Conservation (phyloP, 768 basidiomycete genomes). For the Calocera viscosa region DNA sequence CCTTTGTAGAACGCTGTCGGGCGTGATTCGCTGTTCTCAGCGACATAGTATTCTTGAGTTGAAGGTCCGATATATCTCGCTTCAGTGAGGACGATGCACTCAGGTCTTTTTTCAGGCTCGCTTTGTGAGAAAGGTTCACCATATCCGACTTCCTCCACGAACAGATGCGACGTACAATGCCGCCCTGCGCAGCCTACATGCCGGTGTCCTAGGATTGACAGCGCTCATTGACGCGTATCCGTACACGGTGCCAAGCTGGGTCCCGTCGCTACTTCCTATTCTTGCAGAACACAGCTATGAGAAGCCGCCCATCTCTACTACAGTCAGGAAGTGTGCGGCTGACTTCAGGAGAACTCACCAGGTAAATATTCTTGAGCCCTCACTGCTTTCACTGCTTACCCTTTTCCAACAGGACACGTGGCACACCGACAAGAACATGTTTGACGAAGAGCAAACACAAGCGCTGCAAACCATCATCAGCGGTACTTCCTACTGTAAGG, state of each 20-base stretch:
- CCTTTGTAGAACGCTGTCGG: conserved; percentile 45
- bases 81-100: not conserved
- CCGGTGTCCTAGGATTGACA: conserved; percentile 40
- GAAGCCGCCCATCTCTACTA: conserved; percentile 80
- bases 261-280: conserved; percentile 27
- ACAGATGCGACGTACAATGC: conserved; percentile 61
- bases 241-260: conserved; percentile 39
- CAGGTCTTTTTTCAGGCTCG: conserved; percentile 43
- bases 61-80: conserved; percentile 39
- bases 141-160: conserved; percentile 53
- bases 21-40: conserved; percentile 82
- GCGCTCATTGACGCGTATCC: conserved; percentile 47
- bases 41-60: conserved; percentile 71
- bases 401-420: conserved; percentile 57
- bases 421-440: conserved; percentile 76
- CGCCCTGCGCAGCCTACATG: conserved; percentile 61
- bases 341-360: conserved; percentile 73
- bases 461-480: conserved; percentile 79
- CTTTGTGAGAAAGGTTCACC: conserved; percentile 52
- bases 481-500: conserved; percentile 77
- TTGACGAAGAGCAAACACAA: conserved; percentile 82
- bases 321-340: conserved; percentile 70
- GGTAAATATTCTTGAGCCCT: conserved; percentile 11
- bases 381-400: conserved; percentile 18
- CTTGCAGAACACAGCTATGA: conserved; percentile 33